Conservation (phyloP, 2,329 filamentous ascomycete species). For the Macroventuria anomochaeta region DNA sequence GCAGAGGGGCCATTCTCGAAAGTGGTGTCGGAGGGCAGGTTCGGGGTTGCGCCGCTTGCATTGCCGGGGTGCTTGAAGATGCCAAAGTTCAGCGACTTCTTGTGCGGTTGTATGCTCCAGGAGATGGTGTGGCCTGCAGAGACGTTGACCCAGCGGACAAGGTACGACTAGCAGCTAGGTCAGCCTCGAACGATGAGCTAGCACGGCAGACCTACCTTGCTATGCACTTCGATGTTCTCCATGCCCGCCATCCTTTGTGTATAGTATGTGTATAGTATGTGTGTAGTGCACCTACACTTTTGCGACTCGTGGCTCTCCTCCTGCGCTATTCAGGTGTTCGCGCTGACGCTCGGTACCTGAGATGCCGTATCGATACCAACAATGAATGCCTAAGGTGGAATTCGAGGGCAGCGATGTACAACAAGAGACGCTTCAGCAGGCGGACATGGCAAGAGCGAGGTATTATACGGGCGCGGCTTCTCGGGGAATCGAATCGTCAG, state of each 20-base stretch:
- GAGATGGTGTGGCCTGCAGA: constrained; percentile 90
- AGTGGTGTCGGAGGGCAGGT: constrained; percentile 46
- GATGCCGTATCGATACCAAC: constrained; percentile 10
- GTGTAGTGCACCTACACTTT: not conserved
- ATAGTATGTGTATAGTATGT: not conserved
- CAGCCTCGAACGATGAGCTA: not conserved
- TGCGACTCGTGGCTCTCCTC: not conserved
- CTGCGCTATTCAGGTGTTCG: constrained; percentile 4
- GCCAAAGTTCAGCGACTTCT: constrained; percentile 98
- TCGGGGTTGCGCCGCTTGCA: constrained; percentile 57
- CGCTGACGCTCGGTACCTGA: constrained; percentile 19
- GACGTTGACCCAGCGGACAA: constrained; percentile 96
- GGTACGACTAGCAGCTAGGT: constrained; percentile 75
- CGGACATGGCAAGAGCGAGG: constrained; percentile 21
- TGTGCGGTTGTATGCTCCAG: constrained; percentile 97
- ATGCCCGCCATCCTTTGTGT: constrained; percentile 75
- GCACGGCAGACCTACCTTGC: constrained; percentile 71
- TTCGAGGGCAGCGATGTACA: constrained; percentile 10
- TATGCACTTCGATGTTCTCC: constrained; percentile 96
- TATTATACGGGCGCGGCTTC: constrained; percentile 6
- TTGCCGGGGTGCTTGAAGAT: constrained; percentile 95
- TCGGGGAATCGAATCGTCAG: constrained; percentile 11
- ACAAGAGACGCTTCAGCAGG: constrained; percentile 21
- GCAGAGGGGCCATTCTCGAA: constrained; percentile 43
- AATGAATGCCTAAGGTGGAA: constrained; percentile 6